Percentiles rank a stretch among this genome's conserved stretches.
Evolutionary conservation across 2,329 filamentous ascomycete species (phyloP).

Genomic region (Aurifilum marmelostoma): DNA sequence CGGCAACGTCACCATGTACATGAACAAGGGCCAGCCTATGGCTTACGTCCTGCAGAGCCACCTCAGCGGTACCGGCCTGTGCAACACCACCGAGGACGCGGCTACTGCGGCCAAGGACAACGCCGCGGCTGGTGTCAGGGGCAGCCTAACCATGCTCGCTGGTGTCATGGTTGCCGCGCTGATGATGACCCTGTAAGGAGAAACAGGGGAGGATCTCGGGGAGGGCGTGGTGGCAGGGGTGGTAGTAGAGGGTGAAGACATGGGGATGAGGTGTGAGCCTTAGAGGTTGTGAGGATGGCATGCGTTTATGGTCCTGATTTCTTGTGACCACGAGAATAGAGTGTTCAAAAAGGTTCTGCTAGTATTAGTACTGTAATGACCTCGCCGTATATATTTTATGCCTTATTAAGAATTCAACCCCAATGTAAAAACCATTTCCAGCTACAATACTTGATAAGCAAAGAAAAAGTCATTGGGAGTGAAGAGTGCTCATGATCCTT

Average conservation of each 20-base stretch:
- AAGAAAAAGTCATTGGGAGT: not conserved
- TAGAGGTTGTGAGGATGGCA: not conserved
- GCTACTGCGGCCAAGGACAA: constrained; percentile 17
- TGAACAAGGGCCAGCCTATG: constrained; percentile 27
- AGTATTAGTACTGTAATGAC: not conserved
- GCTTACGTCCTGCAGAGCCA: constrained; percentile 28
- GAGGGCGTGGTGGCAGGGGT: no score
- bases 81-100: constrained; percentile 24
- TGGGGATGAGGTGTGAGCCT: no score
- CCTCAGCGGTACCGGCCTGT: constrained; percentile 20
- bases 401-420: not conserved
- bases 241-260: not conserved
- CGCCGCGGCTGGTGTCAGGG: constrained; percentile 19
- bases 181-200: constrained; percentile 25
- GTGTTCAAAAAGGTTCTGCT: not conserved
- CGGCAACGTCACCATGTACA: constrained; percentile 30
- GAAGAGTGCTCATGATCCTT: not conserved
- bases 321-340: not conserved
- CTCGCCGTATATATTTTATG: not conserved
- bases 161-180: constrained; percentile 14
- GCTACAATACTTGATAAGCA: not conserved
- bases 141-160: constrained; percentile 20
- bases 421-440: not conserved
- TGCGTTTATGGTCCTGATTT: not conserved
- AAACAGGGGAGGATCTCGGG: not conserved